Conservation (phyloP, 352 stramenopile genomes). For the Globisporangium nunn region DNA sequence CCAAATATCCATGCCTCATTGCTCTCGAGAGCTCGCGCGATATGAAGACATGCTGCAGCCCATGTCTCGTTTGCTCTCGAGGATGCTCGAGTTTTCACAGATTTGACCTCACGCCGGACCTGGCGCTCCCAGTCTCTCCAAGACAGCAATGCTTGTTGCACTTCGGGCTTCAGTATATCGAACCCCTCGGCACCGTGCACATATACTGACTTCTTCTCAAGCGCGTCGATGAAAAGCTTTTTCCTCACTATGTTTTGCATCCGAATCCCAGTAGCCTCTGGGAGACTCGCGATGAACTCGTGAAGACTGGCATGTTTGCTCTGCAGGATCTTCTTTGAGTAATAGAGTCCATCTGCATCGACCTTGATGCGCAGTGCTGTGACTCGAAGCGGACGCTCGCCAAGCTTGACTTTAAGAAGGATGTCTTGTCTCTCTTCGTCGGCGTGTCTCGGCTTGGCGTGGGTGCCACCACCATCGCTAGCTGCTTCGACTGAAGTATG, state of each 20-base stretch:
- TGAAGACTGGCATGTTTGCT: slow-evolving; percentile 37
- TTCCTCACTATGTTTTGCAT: slow-evolving; percentile 29
- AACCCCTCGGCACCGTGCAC: slow-evolving; percentile 8
- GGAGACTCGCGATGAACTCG: slow-evolving; percentile 27
- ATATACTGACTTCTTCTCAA: slow-evolving; percentile 17
- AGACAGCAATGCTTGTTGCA: slow-evolving; percentile 9
- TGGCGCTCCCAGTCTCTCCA: slow-evolving; percentile 29
- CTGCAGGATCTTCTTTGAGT: slow-evolving; percentile 27
- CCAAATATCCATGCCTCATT: slow-evolving; percentile 31
- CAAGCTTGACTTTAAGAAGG: slow-evolving; percentile 39
- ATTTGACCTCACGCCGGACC: slow-evolving; percentile 9
- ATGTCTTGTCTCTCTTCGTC: slow-evolving; percentile 5
- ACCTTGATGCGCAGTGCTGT: slow-evolving; percentile 30
- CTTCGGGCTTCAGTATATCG: background rate
- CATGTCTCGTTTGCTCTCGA: slow-evolving; percentile 27
- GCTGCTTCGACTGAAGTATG: slow-evolving; percentile 11
- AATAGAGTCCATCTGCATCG: slow-evolving; percentile 22
- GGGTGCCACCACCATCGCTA: background rate
- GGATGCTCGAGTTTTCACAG: background rate
- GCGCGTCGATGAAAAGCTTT: slow-evolving; percentile 6
- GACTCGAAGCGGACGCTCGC: slow-evolving; percentile 27
- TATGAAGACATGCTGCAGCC: slow-evolving; percentile 28
- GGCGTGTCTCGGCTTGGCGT: background rate
- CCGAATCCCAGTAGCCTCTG: slow-evolving; percentile 27
- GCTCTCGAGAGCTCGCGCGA: slow-evolving; percentile 28